These are phyloP conservation scores for Geotrichum cucujoidarum DNA, from an alignment of 1,139 yeast species.

Conservation along the genomic window DNA sequence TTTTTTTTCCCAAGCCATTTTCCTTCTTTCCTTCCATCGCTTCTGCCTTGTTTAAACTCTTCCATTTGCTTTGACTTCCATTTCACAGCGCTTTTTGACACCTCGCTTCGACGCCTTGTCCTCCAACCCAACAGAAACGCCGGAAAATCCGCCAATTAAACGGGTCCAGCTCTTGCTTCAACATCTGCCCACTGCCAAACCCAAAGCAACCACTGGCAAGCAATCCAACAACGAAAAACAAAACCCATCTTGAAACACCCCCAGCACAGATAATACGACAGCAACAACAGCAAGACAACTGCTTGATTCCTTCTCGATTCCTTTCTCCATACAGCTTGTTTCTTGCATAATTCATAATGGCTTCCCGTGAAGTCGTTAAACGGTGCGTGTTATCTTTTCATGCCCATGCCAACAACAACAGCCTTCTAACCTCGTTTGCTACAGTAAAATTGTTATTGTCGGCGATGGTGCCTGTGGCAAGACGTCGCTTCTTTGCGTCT, in stretches of 20 bases:
- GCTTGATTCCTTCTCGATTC: neutral
- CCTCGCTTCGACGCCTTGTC: too few species aligned
- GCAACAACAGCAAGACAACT: neutral
- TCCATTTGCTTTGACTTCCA: neutral
- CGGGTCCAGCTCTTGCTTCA: too few species aligned
- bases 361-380: slow-evolving; percentile 20
- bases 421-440: neutral
- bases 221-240: too few species aligned
- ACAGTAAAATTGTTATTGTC: slow-evolving; percentile 76
- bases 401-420: too few species aligned
- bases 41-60: neutral
- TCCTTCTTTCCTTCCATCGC: neutral
- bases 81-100: too few species aligned
- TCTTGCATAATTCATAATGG: slow-evolving; percentile 2
- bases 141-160: too few species aligned
- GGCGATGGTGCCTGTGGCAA: slow-evolving; percentile 98
- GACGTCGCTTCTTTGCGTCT: slow-evolving; percentile 84
- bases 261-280: neutral
- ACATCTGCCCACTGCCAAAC: too few species aligned
- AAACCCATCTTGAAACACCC: too few species aligned
- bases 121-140: too few species aligned
- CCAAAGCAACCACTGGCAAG: too few species aligned
- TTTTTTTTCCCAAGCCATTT: neutral
- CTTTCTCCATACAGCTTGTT: neutral
- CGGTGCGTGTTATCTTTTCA: slow-evolving; percentile 5